Conservation (phyloP, 1,284 basidiomycete genomes). For the Cryptococcus amylolentus region DNA sequence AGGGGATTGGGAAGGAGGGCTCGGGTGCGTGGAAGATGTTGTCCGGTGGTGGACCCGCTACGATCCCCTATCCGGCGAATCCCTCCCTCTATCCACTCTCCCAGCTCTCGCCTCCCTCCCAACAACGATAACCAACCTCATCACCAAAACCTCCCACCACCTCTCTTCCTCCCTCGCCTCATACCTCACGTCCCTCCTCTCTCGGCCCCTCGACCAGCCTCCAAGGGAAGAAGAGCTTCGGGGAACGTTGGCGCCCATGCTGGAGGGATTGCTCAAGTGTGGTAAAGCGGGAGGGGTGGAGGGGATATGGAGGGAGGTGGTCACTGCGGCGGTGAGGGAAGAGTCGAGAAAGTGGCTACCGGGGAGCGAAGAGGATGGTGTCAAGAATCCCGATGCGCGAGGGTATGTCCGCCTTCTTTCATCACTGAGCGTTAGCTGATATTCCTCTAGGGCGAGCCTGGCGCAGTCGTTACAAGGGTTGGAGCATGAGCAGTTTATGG, state of each 20-base stretch:
- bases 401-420: slow-evolving; percentile 44
- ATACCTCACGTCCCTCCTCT: slow-evolving; percentile 65
- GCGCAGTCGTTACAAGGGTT: slow-evolving; percentile 57
- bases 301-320: slow-evolving; percentile 71
- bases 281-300: slow-evolving; percentile 67
- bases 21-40: slow-evolving; percentile 71
- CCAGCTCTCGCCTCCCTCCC: slow-evolving; percentile 69
- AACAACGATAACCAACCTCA: slow-evolving; percentile 61
- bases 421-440: neutral
- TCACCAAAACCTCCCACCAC: slow-evolving; percentile 68
- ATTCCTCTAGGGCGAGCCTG: slow-evolving; percentile 48
- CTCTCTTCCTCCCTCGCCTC: slow-evolving; percentile 73
- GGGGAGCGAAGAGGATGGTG: slow-evolving; percentile 54
- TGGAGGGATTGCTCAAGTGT: slow-evolving; percentile 72
- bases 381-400: slow-evolving; percentile 51
- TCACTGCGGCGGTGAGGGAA: slow-evolving; percentile 63
- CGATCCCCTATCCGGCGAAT: slow-evolving; percentile 5
- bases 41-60: slow-evolving; percentile 61
- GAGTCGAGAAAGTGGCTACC: slow-evolving; percentile 54
- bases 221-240: slow-evolving; percentile 31
- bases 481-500: slow-evolving; percentile 51
- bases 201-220: slow-evolving; percentile 4
- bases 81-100: slow-evolving; percentile 54
- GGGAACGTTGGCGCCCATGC: slow-evolving; percentile 56
- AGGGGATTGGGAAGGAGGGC: slow-evolving; percentile 79